phyloP scores from a whole-genome alignment of 805 yeast genomes.

The Barnettozyma sp. region DNA sequence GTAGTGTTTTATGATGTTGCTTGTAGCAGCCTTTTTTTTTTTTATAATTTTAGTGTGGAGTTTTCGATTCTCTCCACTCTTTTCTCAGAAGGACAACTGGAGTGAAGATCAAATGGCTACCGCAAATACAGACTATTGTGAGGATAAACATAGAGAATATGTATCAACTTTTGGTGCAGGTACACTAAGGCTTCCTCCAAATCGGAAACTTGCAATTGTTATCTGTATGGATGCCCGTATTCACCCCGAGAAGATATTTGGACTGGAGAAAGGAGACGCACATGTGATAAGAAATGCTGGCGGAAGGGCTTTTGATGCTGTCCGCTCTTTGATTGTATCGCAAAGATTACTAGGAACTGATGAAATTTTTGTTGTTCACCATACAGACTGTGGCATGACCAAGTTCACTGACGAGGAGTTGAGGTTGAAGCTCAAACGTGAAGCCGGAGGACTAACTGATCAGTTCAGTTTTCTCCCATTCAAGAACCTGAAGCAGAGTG shows the following conservation, averaged over 20 bases:
- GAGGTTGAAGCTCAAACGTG: conserved; percentile 25
- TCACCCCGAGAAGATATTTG: conserved; percentile 3
- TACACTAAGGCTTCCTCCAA: conserved; percentile 1
- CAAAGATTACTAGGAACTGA: conserved; percentile 34
- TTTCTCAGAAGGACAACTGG: not conserved
- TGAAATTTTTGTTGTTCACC: conserved; percentile 34
- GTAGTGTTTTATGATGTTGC: too few relatives aligned
- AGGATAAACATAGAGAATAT: conserved; percentile 1
- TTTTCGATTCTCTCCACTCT: too few relatives aligned
- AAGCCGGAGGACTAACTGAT: conserved; percentile 22
- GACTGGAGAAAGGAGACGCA: conserved; percentile 34
- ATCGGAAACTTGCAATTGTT: conserved; percentile 30
- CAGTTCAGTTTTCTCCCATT: conserved; percentile 19
- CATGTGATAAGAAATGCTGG: conserved; percentile 40
- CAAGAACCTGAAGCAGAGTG: conserved; percentile 25
- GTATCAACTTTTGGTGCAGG: not conserved
- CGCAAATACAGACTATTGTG: not conserved
- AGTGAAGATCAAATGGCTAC: not conserved
- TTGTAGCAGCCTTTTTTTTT: too few relatives aligned
- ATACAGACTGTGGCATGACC: conserved; percentile 39
- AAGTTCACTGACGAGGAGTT: conserved; percentile 30
- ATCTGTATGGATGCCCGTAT: conserved; percentile 24
- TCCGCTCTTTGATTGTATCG: conserved; percentile 33
- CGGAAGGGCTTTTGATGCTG: conserved; percentile 34
- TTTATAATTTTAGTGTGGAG: too few relatives aligned